A percentile compares a stretch with the other conserved stretches of the same genome.
phyloP scores from a whole-genome alignment of 805 yeast species.

The Candida dajiaensis region DNA sequence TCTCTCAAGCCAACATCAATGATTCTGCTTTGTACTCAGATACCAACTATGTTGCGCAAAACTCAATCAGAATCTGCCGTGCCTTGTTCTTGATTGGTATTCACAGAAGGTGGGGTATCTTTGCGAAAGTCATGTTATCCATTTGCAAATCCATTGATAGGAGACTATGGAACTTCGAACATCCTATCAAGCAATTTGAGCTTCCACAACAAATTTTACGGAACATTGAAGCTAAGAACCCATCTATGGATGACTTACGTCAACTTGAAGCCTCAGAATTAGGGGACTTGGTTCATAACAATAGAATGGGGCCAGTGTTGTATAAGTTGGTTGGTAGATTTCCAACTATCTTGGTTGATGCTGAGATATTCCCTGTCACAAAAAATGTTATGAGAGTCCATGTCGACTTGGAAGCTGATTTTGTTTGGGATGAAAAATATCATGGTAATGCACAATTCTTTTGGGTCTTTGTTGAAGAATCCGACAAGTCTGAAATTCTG shows the following conservation, averaged over 20 bases:
- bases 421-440: conserved; percentile 73
- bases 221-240: conserved; percentile 55
- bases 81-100: conserved; percentile 85
- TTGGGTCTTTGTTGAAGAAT: conserved; percentile 91
- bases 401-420: conserved; percentile 64
- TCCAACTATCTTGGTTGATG: conserved; percentile 69
- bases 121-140: conserved; percentile 67
- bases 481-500: conserved; percentile 63
- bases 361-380: conserved; percentile 87
- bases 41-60: conserved; percentile 90
- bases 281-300: conserved; percentile 86
- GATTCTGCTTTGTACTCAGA: conserved; percentile 86
- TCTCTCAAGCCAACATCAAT: conserved; percentile 64
- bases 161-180: conserved; percentile 83
- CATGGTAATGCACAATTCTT: conserved; percentile 85
- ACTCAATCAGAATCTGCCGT: conserved; percentile 86
- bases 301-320: conserved; percentile 60
- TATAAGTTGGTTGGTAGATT: conserved; percentile 59
- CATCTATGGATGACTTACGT: conserved; percentile 65
- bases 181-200: conserved; percentile 85
- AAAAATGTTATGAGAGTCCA: conserved; percentile 79
- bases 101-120: conserved; percentile 85
- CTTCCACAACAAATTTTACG: conserved; percentile 61
- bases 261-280: conserved; percentile 71
- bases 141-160: conserved; percentile 84